These are phyloP conservation scores for Porphyrellus sp. DNA, from an alignment of 1,284 basidiomycete genomes.

Conservation along the genomic window DNA sequence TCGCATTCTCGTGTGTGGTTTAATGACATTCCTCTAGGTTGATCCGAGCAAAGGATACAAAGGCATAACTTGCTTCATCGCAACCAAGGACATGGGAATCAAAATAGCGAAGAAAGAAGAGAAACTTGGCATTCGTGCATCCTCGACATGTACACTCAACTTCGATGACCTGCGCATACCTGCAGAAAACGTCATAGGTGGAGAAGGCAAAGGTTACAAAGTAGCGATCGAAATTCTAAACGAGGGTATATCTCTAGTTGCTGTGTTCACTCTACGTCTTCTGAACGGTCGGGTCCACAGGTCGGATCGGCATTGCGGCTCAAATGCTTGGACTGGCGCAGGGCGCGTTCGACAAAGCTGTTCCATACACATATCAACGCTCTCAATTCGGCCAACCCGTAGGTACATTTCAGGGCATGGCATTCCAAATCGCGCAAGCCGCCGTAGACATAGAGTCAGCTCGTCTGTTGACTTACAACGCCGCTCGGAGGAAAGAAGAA, in stretches of 20 bases:
- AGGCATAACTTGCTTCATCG: constrained; percentile 96
- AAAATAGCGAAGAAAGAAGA: constrained; percentile 99
- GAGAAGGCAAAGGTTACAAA: constrained; percentile 95
- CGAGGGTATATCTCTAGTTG: constrained; percentile 54
- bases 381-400: constrained; percentile 93
- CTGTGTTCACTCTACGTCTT: neutral
- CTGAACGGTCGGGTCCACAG: constrained; percentile 27
- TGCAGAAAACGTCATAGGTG: constrained; percentile 90
- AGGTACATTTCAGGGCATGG: constrained; percentile 93
- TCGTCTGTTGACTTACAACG: constrained; percentile 94
- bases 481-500: constrained; percentile 91
- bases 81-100: constrained; percentile 95
- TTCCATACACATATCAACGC: constrained; percentile 92
- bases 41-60: constrained; percentile 97
- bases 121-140: constrained; percentile 95
- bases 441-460: constrained; percentile 90
- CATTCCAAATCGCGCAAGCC: constrained; percentile 90
- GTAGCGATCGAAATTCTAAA: constrained; percentile 97
- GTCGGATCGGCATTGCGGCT: constrained; percentile 95
- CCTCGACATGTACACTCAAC: constrained; percentile 94
- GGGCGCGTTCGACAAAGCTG: constrained; percentile 91
- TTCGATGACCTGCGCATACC: constrained; percentile 96
- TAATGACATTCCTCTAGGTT: constrained; percentile 40
- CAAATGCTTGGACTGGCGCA: constrained; percentile 97
- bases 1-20: neutral